Base-by-base conservation (phyloP, 2,329 filamentous ascomycete genomes). In the Xylariales sp. region DNA sequence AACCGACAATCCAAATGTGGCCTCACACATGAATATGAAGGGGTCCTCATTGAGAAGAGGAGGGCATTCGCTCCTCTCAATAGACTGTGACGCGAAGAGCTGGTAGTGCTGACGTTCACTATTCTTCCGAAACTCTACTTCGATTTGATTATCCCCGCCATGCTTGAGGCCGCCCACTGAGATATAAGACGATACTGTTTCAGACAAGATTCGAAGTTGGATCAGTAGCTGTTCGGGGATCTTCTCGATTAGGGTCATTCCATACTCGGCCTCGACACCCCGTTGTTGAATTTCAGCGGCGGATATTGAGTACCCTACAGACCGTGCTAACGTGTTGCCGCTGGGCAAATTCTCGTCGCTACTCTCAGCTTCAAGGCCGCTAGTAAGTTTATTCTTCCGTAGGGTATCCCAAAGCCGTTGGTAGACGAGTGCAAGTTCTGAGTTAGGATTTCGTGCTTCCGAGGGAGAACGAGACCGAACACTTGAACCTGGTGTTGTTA, bases 251-350 rank as follows among this genome's bases (percentile, higher is more conserved):
- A 98, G 82, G 5, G 91, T 95, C 78, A 89, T 85, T 62, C 92
- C 91, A 54, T 88, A 86, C 71, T 91, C 88, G 28, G 90, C 89
- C 73, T 93, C 91, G 3, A 93, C 84, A 6, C 96, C 96, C 73
- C 96, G 91, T 78, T 97, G 94, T 70, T 94, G 91, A 71, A 98
- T 97, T 80, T 99, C 96, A 3, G 93, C 90, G 0, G 94, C 90
- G 8, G 94, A 91, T 66, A 99, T 94, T 0, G 94, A 95, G 77
- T 90, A 93, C 1, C 93, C 95, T 14, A 97, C 89, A 1, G 89
- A 84, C 65, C 85, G 85, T 14, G 89, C 86, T 10, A 94, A 79
- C 1, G 86, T 85, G 73, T 92, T 89, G 65, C 86, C 87, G 28
- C 79, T 81, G 63, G 80, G 81, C 5, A 90, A 77, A 67, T 87